Base-by-base conservation (phyloP, 768 basidiomycete species). In the Rhodosporidiobolus odoratus region DNA sequence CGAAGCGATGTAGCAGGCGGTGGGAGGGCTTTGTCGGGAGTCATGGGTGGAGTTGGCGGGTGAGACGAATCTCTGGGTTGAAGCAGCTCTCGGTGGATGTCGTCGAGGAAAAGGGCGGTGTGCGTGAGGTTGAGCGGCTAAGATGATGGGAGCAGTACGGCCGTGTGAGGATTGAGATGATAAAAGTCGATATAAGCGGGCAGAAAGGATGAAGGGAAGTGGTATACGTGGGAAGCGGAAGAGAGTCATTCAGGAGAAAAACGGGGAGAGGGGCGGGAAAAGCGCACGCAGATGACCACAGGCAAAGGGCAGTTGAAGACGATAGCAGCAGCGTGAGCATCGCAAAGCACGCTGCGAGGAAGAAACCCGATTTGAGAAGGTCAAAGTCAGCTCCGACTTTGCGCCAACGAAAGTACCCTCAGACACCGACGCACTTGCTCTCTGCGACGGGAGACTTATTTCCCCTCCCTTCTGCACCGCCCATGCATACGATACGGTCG, bases 401-500 rank as follows among this genome's bases (percentile, higher is more conserved):
- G 4, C 19, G 23, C 8, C 3, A 38, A 2, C 37, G 12, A 7
- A 21, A 7, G 10, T 30, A n/a, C 30, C n/a, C 16, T 15, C 13
- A 12, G 27, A 35, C 37, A 37, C 9, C 6, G n/a, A 50, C n/a
- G 1, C 38, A 30, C 30, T 56, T 65, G 25, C 34, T 58, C 57
- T 63, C 62, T 75, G 91, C 91, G n/a, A 86, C 88, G 17, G 91
- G 82, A 13, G 88, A 87, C 58, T 87, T 83, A 76, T 93, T 94
- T 1, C 92, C 91, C 34, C 90, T 77, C 19, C 91, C 91, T 43
- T 91, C 87, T 2, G 86, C 91, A 32, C 92, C 92, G 23, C 92
- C 92, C 92, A 94, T 93, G 77, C 91, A 88, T 19, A 90, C 86
- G 72, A 90, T 84, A 65, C 88, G 85, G 71, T 88, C 87, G 23